Conservation (phyloP, 345 rosid species). For the Aethionema arabicum region DNA sequence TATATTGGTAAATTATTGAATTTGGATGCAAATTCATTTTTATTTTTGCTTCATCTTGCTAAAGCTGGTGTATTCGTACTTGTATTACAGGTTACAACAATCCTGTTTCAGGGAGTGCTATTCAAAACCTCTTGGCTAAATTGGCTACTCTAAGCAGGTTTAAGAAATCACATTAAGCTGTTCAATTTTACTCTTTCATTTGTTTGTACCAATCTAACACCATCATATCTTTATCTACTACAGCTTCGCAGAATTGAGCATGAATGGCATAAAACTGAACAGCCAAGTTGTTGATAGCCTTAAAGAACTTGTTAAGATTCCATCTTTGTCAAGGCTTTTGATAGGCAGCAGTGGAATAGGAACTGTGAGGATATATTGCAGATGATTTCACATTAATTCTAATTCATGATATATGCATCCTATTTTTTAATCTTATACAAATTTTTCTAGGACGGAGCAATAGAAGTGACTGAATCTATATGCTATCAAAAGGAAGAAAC, state of each 20-base stretch:
- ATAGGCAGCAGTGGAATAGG: slow-evolving; percentile 78
- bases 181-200: slow-evolving; percentile 9
- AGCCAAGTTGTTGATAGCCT: slow-evolving; percentile 66
- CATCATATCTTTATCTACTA: slow-evolving; percentile 21
- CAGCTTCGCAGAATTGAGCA: slow-evolving; percentile 80
- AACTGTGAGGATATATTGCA: slow-evolving; percentile 50
- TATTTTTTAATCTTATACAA: background rate
- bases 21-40: slow-evolving; percentile 15
- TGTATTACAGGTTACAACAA: slow-evolving; percentile 63
- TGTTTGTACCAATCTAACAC: slow-evolving; percentile 10
- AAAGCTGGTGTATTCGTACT: slow-evolving; percentile 14
- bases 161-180: slow-evolving; percentile 13
- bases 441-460: slow-evolving; percentile 65
- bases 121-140: slow-evolving; percentile 60
- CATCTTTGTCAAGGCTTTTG: slow-evolving; percentile 65
- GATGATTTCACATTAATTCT: background rate
- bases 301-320: slow-evolving; percentile 59
- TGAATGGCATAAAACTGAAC: slow-evolving; percentile 74
- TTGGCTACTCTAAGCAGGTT: slow-evolving; percentile 66
- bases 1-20: slow-evolving; percentile 54
- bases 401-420: slow-evolving; percentile 9
- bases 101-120: slow-evolving; percentile 62
- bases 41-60: slow-evolving; percentile 8
- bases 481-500: slow-evolving; percentile 52
- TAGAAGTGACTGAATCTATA: slow-evolving; percentile 55